Base-by-base conservation (phyloP, 2,329 filamentous ascomycete genomes). In the Monilinia polystroma region DNA sequence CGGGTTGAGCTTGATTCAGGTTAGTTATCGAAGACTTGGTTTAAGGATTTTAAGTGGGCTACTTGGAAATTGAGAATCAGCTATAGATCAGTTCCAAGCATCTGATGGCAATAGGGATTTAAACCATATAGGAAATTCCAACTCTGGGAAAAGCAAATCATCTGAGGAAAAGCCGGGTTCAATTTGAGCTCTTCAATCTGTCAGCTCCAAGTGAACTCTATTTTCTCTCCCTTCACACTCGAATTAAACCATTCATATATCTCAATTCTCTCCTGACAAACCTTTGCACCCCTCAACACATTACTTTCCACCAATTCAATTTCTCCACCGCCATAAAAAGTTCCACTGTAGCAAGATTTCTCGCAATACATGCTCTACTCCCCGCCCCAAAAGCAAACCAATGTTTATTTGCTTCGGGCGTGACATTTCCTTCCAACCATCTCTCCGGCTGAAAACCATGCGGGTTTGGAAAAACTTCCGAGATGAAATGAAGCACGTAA, bases 191-290 rank as follows among this genome's bases (percentile, higher is more conserved):
- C 1, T 6, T n/a, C 18, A 35, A 59, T 23, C 5, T 67, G 66
- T 35, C 70, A 62, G 4, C 11, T 66, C 72, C 73, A 76, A n/a
- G 71, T 60, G 12, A 76, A 55, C 45, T 82, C 80, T 26, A 85
- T 81, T 71, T 76, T 80, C 68, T 81, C 81, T 0, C 80, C 82
- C 51, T 81, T 79, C 1, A 85, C 79, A 69, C 80, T 81, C 1
- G 80, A 80, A 70, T 85, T 85, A 69, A 86, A 85, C 83, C 83
- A 85, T 71, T 86, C 81, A 38, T 78, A 75, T n/a, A 84, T 82
- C 73, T 82, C 78, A 14, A 85, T 78, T 64, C 78, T 75, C 1
- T 79, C 75, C 26, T 79, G 72, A 1, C 80, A 75, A 2, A 75
- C 72, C 56, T 67, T 79, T 2, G 81, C 81, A 2, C 81, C 82